Evolutionary conservation across 768 basidiomycete genomes (phyloP).

Genomic region (Nevesoporus exiguus): DNA sequence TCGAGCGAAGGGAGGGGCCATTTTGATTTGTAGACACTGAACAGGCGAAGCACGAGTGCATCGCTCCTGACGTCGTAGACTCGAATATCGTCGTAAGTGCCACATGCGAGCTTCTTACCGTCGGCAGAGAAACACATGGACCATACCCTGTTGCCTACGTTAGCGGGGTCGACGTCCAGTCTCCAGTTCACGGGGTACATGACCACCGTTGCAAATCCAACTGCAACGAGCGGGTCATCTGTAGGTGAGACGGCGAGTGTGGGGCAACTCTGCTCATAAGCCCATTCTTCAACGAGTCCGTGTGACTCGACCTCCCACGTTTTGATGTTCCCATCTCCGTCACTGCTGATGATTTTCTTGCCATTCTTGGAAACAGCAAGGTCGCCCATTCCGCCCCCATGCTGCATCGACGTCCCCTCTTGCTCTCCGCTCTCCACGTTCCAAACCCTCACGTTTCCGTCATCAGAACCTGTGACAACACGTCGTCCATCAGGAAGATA

Average conservation of each 20-base stretch:
- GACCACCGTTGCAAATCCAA: background rate
- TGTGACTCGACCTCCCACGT: background rate
- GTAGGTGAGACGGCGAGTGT: background rate
- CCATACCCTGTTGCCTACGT: no score
- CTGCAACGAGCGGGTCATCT: background rate
- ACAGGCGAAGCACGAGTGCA: no score
- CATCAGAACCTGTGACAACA: background rate
- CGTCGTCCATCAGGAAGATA: slow-evolving; percentile 1
- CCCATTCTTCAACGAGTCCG: background rate
- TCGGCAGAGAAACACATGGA: background rate
- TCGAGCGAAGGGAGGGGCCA: no score
- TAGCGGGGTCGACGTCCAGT: no score
- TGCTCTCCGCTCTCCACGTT: background rate
- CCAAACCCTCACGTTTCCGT: background rate
- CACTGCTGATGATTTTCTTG: background rate
- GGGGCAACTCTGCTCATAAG: no score
- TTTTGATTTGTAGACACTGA: no score
- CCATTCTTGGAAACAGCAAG: background rate
- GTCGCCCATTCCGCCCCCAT: background rate
- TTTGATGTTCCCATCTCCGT: background rate
- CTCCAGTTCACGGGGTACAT: background rate
- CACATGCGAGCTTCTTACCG: no score
- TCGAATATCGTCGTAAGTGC: no score
- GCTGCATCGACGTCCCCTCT: background rate
- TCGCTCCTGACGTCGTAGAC: no score